These are phyloP conservation scores for Exophiala oligosperma DNA, from an alignment of 2,329 filamentous ascomycete species.

Conservation along the genomic window DNA sequence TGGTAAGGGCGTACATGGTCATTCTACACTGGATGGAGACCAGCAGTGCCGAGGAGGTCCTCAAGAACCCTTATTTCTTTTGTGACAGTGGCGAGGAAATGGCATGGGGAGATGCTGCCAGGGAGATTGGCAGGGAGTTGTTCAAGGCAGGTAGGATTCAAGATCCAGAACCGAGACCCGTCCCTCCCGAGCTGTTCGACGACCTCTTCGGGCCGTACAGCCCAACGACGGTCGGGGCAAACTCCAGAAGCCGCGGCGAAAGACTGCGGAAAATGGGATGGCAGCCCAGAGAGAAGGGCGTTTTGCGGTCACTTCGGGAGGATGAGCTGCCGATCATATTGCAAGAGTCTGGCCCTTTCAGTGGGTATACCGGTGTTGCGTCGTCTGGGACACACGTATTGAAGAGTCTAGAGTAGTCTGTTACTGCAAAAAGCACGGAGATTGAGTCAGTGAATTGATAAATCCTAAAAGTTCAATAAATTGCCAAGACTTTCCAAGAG, in stretches of 20 bases:
- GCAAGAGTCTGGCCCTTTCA: slow-evolving; percentile 14
- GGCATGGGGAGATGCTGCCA: slow-evolving; percentile 45
- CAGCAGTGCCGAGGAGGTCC: slow-evolving; percentile 31
- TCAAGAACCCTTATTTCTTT: slow-evolving; percentile 53
- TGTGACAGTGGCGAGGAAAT: slow-evolving; percentile 47
- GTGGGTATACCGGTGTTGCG: slow-evolving; percentile 8
- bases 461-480: no score
- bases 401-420: slow-evolving; percentile 8
- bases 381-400: slow-evolving; percentile 10
- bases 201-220: slow-evolving; percentile 44
- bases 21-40: slow-evolving; percentile 49
- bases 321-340: slow-evolving; percentile 39
- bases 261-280: slow-evolving; percentile 48
- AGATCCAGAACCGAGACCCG: slow-evolving; percentile 37
- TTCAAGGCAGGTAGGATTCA: slow-evolving; percentile 40
- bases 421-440: no score
- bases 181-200: slow-evolving; percentile 39
- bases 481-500: no score
- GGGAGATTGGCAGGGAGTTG: slow-evolving; percentile 40
- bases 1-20: slow-evolving; percentile 47
- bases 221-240: slow-evolving; percentile 41
- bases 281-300: slow-evolving; percentile 46
- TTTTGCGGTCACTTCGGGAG: slow-evolving; percentile 39
- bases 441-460: no score
- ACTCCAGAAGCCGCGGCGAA: slow-evolving; percentile 46